These are phyloP conservation scores for Saxophila tyrrhenica DNA, from an alignment of 495 filamentous ascomycete species.

Conservation along the genomic window DNA sequence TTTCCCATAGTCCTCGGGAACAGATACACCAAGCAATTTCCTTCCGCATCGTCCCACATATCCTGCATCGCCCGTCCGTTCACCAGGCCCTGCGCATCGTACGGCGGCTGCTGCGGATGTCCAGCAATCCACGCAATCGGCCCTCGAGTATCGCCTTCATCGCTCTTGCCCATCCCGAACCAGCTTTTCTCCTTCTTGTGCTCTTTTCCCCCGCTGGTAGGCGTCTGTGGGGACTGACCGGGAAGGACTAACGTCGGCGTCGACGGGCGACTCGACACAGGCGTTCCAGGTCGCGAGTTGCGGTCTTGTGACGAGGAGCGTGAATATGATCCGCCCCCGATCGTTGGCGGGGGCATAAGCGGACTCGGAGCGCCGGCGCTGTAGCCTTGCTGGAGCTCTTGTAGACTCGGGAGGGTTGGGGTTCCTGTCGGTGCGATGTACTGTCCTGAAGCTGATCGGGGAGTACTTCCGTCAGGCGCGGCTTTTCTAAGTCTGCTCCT, in stretches of 20 bases:
- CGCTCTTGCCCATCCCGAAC: slow-evolving; percentile 15
- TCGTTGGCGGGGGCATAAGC: slow-evolving; percentile 9
- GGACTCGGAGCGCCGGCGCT: slow-evolving; percentile 3
- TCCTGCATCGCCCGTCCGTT: slow-evolving; percentile 53
- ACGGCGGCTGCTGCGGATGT: slow-evolving; percentile 14
- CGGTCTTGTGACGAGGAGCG: slow-evolving; percentile 4
- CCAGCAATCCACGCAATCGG: slow-evolving; percentile 22
- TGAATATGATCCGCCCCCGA: not conserved
- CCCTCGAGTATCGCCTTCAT: slow-evolving; percentile 6
- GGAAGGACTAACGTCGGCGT: slow-evolving; percentile 7
- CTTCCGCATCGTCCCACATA: slow-evolving; percentile 68
- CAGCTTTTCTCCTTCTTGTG: slow-evolving; percentile 19
- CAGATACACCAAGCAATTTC: slow-evolving; percentile 75
- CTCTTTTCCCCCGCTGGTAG: slow-evolving; percentile 6
- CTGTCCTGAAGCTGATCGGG: not conserved
- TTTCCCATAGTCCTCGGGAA: slow-evolving; percentile 54
- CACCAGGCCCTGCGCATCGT: slow-evolving; percentile 13
- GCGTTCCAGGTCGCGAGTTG: slow-evolving; percentile 7
- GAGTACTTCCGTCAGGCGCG: not conserved
- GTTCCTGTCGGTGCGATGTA: not conserved
- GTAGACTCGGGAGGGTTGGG: not conserved
- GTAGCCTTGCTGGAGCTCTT: slow-evolving; percentile 3
- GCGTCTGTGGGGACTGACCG: slow-evolving; percentile 2
- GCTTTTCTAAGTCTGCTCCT: not conserved
- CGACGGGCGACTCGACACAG: slow-evolving; percentile 11